phyloP scores from a whole-genome alignment of 345 rosid genomes.

The Ceriops zippeliana region DNA sequence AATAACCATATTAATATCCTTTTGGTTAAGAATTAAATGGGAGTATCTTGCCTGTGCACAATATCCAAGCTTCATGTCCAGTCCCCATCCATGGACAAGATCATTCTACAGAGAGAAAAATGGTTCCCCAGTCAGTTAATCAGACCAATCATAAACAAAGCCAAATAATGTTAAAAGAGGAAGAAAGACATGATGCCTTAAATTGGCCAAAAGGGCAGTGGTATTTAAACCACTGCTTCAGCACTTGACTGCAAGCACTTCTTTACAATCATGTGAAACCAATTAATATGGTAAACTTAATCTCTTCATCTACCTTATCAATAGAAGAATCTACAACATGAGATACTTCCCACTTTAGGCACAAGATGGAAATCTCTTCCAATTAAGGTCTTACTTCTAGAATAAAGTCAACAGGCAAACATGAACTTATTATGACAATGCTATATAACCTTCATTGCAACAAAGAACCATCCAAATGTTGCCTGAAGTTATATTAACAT shows the following conservation, averaged over 20 bases:
- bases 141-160: too few relatives aligned
- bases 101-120: slow-evolving; percentile 56
- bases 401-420: background rate
- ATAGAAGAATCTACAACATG: background rate
- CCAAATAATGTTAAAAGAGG: too few relatives aligned
- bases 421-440: background rate
- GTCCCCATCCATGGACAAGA: slow-evolving; percentile 97
- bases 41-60: slow-evolving; percentile 75
- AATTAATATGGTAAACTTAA: background rate
- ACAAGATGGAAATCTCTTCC: background rate
- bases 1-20: too few relatives aligned
- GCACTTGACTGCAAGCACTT: too few relatives aligned
- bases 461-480: background rate
- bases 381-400: background rate
- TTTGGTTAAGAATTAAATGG: too few relatives aligned
- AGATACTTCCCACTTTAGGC: background rate
- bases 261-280: too few relatives aligned
- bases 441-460: background rate
- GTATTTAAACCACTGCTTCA: too few relatives aligned
- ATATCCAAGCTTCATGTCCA: slow-evolving; percentile 97
- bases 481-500: background rate
- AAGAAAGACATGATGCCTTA: too few relatives aligned
- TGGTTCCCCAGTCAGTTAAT: background rate
- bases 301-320: background rate
- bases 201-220: too few relatives aligned